Conservation (phyloP, 306 rosid genomes). For the Vicia sativa region DNA sequence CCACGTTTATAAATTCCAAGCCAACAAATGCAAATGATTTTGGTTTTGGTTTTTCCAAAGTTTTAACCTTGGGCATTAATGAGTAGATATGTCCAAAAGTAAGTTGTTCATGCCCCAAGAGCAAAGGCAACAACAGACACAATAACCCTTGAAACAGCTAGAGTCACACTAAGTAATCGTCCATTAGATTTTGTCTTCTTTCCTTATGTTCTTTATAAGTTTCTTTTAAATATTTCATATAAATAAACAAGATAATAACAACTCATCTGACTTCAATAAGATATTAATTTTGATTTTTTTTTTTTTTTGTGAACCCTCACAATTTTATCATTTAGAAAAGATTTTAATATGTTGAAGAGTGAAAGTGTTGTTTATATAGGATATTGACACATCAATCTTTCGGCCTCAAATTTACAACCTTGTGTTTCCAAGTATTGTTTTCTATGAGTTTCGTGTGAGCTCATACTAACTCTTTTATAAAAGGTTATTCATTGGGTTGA, state of each 20-base stretch:
- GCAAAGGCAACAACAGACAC: constrained; percentile 24
- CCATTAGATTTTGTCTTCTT: background rate
- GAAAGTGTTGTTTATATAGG: too few relatives aligned
- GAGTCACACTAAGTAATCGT: background rate
- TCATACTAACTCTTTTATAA: too few relatives aligned
- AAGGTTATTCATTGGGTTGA: too few relatives aligned
- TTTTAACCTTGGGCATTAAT: constrained; percentile 1
- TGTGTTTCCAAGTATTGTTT: too few relatives aligned
- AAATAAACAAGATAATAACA: background rate
- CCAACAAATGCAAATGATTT: constrained; percentile 15
- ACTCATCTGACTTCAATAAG: too few relatives aligned
- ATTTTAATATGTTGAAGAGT: too few relatives aligned
- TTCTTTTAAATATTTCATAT: background rate
- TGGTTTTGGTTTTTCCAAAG: constrained; percentile 21
- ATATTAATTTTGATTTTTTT: too few relatives aligned
- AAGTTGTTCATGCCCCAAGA: background rate
- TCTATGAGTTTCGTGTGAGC: too few relatives aligned
- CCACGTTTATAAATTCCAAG: background rate
- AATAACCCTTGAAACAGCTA: background rate
- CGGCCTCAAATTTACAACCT: too few relatives aligned
- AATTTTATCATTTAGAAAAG: too few relatives aligned
- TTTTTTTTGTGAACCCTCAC: too few relatives aligned
- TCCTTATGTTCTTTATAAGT: background rate
- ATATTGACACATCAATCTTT: too few relatives aligned
- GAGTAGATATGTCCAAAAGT: background rate